Evolutionary conservation across 1,139 yeast genomes (phyloP).

Genomic region (Pichia cactophila): DNA sequence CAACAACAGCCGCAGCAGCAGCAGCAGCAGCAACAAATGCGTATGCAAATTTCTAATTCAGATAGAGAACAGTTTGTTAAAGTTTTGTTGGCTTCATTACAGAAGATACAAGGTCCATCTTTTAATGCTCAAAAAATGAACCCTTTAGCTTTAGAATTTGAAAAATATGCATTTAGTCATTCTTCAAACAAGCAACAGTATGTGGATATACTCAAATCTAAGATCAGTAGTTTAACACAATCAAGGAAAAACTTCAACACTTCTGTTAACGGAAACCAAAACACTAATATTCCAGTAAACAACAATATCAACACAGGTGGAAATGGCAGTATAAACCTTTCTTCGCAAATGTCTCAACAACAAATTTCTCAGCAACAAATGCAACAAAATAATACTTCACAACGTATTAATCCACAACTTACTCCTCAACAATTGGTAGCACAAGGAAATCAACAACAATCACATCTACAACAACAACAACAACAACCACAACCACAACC

Average conservation of each 20-base stretch:
- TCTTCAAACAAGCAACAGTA: constrained; percentile 26
- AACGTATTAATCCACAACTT: constrained; percentile 3
- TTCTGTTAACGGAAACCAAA: not conserved
- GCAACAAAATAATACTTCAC: not conserved
- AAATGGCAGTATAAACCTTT: constrained; percentile 4
- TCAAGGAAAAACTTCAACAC: constrained; percentile 16
- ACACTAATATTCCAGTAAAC: constrained; percentile 3
- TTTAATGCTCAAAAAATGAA: constrained; percentile 23
- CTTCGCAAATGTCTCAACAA: constrained; percentile 6
- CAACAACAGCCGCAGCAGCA: constrained; percentile 23
- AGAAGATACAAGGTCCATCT: constrained; percentile 26
- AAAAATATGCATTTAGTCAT: constrained; percentile 25
- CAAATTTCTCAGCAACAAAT: constrained; percentile 1
- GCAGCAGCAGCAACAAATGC: constrained; percentile 10
- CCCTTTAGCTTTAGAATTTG: constrained; percentile 29
- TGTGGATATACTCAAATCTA: constrained; percentile 24
- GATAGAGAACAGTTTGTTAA: constrained; percentile 27
- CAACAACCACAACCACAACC: constrained; percentile 14
- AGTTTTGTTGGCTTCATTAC: constrained; percentile 24
- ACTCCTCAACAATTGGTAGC: constrained; percentile 10
- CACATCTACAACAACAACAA: constrained; percentile 14
- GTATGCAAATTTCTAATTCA: constrained; percentile 19
- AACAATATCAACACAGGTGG: constrained; percentile 13
- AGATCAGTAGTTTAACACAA: constrained; percentile 25
- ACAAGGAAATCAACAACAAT: constrained; percentile 6